These are phyloP conservation scores for Mucuna pruriens DNA, from an alignment of 306 rosid genomes.

Conservation along the genomic window DNA sequence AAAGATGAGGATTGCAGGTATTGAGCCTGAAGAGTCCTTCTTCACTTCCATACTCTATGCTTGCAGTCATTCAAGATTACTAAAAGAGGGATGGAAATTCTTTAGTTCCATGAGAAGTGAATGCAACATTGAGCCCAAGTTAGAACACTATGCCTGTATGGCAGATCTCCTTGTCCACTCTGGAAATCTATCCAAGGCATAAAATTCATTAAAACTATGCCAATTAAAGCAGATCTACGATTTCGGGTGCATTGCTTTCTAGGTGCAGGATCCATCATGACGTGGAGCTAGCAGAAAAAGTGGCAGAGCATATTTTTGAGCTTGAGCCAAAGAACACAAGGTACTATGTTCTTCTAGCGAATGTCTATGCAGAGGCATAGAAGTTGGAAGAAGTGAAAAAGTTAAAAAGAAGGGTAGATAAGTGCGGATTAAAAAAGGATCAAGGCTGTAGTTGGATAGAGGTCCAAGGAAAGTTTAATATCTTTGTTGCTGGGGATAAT, in stretches of 20 bases:
- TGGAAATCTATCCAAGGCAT: conserved; percentile 63
- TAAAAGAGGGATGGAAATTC: conserved; percentile 62
- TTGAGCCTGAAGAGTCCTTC: too few relatives aligned
- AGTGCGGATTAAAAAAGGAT: conserved; percentile 35
- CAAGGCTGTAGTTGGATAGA: conserved; percentile 48
- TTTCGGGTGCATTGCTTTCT: conserved; percentile 73
- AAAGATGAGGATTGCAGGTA: too few relatives aligned
- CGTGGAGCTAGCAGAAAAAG: conserved; percentile 44
- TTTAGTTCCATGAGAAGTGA: conserved; percentile 57
- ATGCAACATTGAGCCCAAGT: too few relatives aligned
- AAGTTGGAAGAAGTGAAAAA: conserved; percentile 70
- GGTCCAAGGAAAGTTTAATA: conserved; percentile 28
- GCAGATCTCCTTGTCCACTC: conserved; percentile 59
- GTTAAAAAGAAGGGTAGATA: conserved; percentile 7
- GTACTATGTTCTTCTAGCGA: conserved; percentile 62
- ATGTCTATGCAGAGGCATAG: conserved; percentile 69
- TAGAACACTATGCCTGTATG: conserved; percentile 79
- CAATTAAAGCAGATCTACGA: conserved; percentile 61
- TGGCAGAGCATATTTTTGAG: conserved; percentile 45
- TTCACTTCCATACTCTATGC: conserved; percentile 64
- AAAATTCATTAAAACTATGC: conserved; percentile 62
- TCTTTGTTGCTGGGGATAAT: conserved; percentile 58
- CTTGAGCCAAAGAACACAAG: conserved; percentile 70
- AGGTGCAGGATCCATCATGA: conserved; percentile 60
- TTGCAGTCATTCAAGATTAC: conserved; percentile 70